These are phyloP conservation scores for Calocybe gambosa DNA, from an alignment of 1,284 basidiomycete species.

Conservation along the genomic window DNA sequence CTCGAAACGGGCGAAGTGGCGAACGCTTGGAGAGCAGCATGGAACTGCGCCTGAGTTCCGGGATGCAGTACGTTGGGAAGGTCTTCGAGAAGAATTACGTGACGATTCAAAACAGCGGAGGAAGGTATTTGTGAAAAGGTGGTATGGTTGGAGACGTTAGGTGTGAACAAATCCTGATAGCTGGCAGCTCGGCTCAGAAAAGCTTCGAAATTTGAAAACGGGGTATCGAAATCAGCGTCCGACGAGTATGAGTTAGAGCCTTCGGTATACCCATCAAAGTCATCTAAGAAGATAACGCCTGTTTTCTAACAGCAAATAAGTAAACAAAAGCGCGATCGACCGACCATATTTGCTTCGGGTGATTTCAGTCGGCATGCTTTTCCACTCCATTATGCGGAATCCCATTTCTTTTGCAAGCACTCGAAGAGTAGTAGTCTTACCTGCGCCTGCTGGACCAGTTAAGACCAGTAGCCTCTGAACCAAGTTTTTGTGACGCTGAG, in stretches of 20 bases:
- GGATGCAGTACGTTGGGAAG: slow-evolving; percentile 85
- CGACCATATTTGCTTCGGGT: slow-evolving; percentile 17
- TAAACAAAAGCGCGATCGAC: not conserved
- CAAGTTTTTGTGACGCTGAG: not conserved
- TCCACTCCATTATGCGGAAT: slow-evolving; percentile 86
- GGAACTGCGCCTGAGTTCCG: slow-evolving; percentile 71
- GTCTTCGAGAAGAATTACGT: slow-evolving; percentile 84
- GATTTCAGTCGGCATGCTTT: slow-evolving; percentile 50
- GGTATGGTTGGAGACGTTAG: slow-evolving; percentile 8
- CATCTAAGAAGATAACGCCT: not conserved
- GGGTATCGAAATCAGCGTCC: slow-evolving; percentile 45
- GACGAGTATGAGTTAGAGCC: not conserved
- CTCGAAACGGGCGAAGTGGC: slow-evolving; percentile 33
- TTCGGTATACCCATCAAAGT: not conserved
- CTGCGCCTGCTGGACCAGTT: slow-evolving; percentile 87
- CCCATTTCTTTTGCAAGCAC: slow-evolving; percentile 73
- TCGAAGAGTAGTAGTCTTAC: slow-evolving; percentile 82
- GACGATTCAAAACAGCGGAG: slow-evolving; percentile 28
- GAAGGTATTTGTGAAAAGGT: slow-evolving; percentile 10
- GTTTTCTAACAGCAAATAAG: not conserved
- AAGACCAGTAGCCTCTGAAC: slow-evolving; percentile 76
- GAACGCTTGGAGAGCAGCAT: slow-evolving; percentile 59
- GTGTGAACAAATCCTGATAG: slow-evolving; percentile 52
- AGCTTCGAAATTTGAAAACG: slow-evolving; percentile 68
- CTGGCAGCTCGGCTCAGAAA: slow-evolving; percentile 73